These are phyloP conservation scores for Teratosphaeria nubilosa DNA, from an alignment of 2,329 filamentous ascomycete species.

Conservation along the genomic window DNA sequence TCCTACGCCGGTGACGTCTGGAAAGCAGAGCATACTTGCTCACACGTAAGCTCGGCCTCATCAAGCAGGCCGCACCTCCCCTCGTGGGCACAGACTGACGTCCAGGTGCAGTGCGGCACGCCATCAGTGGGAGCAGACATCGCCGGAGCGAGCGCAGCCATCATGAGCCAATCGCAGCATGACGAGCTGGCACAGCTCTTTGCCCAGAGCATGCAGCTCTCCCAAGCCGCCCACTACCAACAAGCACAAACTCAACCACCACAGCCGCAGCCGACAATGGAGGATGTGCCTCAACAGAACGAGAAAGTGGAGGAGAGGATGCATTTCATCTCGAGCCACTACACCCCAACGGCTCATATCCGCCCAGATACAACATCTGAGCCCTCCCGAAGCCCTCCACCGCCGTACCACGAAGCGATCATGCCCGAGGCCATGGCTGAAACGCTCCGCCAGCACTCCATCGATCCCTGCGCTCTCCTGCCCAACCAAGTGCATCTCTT, in stretches of 20 bases:
- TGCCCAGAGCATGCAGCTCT: slow-evolving; percentile 60
- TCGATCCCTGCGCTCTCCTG: slow-evolving; percentile 60
- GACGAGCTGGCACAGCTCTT: slow-evolving; percentile 79
- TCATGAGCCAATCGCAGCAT: slow-evolving; percentile 39
- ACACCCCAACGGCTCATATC: slow-evolving; percentile 68
- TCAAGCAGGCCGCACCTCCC: slow-evolving; percentile 8
- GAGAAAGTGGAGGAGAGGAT: slow-evolving; percentile 34
- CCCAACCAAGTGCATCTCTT: slow-evolving; percentile 70
- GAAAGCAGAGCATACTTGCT: slow-evolving; percentile 35
- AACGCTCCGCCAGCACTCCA: slow-evolving; percentile 52
- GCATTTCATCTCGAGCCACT: slow-evolving; percentile 72
- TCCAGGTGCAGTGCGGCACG: slow-evolving; percentile 31
- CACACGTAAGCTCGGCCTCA: slow-evolving; percentile 32
- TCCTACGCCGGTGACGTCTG: slow-evolving; percentile 34
- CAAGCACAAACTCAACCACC: slow-evolving; percentile 20
- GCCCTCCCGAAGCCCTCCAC: slow-evolving; percentile 22
- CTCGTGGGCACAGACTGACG: slow-evolving; percentile 12
- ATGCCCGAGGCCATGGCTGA: slow-evolving; percentile 28
- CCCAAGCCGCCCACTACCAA: slow-evolving; percentile 23
- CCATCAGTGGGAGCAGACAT: slow-evolving; percentile 33
- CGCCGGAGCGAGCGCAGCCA: slow-evolving; percentile 32
- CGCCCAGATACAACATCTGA: slow-evolving; percentile 31
- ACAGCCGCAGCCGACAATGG: slow-evolving; percentile 11
- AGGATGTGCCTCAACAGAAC: background rate
- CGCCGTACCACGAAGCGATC: slow-evolving; percentile 19